These are phyloP conservation scores for Beverwykella pulmonaria DNA, from an alignment of 495 filamentous ascomycete species.

Conservation along the genomic window DNA sequence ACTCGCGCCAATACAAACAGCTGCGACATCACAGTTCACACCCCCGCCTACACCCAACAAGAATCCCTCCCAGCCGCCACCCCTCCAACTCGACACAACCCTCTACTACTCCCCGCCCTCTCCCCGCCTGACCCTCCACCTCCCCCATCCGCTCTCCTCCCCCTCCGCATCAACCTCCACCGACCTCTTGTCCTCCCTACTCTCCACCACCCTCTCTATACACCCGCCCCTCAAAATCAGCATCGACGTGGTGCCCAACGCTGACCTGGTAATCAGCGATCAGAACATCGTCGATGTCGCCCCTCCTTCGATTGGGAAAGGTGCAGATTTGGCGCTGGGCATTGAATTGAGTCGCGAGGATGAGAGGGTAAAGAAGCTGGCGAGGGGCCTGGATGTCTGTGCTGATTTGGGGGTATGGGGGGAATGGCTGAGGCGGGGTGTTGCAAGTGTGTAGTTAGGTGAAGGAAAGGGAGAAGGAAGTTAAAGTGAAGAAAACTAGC, in stretches of 20 bases:
- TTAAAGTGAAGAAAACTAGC: no score
- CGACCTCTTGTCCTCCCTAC: constrained; percentile 8
- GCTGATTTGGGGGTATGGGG: constrained; percentile 44
- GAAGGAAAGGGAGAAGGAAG: background rate
- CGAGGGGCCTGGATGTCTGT: constrained; percentile 40
- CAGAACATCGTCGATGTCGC: constrained; percentile 29
- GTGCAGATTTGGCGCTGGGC: constrained; percentile 8
- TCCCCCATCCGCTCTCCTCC: constrained; percentile 28
- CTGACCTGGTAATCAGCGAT: constrained; percentile 33
- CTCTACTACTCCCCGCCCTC: constrained; percentile 25
- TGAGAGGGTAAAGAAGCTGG: constrained; percentile 33
- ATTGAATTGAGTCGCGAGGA: constrained; percentile 1
- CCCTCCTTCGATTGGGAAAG: background rate
- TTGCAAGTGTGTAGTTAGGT: background rate
- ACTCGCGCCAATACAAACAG: no score
- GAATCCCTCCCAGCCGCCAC: background rate
- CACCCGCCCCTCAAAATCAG: constrained; percentile 15
- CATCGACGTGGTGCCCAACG: constrained; percentile 40
- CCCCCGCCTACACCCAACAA: background rate
- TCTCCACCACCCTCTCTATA: background rate
- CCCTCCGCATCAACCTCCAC: constrained; percentile 5
- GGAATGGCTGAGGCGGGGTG: constrained; percentile 41
- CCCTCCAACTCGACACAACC: constrained; percentile 23
- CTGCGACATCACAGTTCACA: background rate
- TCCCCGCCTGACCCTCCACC: constrained; percentile 19